Evolutionary conservation across 257 asterid species (phyloP).

Genomic region (Solanum ossicruentum): DNA sequence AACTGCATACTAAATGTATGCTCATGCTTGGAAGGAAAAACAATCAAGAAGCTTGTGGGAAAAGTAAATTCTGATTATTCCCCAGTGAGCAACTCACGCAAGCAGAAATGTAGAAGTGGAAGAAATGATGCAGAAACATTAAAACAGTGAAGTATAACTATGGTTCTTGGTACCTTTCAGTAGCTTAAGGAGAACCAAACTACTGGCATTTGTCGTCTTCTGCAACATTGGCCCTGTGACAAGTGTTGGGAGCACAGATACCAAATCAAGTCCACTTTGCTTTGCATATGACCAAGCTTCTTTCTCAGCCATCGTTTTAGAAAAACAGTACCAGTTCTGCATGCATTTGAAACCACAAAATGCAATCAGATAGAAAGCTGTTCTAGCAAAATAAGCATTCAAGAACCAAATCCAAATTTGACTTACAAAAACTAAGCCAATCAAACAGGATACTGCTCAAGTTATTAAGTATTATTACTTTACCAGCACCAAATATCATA

Average conservation of each 20-base stretch:
- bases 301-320: conserved; percentile 67
- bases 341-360: neutral
- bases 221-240: conserved; percentile 73
- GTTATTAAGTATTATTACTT: neutral
- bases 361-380: neutral
- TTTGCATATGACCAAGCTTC: conserved; percentile 58
- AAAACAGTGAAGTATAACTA: neutral
- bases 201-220: conserved; percentile 45
- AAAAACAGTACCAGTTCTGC: conserved; percentile 74
- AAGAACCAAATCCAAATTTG: neutral
- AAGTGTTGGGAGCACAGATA: conserved; percentile 44
- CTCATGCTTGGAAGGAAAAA: neutral
- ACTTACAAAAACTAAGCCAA: neutral
- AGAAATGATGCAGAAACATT: neutral
- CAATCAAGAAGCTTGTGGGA: neutral
- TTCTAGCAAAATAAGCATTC: neutral
- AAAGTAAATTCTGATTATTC: neutral
- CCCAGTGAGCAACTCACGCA: neutral
- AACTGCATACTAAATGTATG: neutral
- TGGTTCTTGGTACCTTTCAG: conserved; percentile 36
- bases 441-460: neutral
- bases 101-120: neutral
- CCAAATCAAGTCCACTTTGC: conserved; percentile 36
- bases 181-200: conserved; percentile 37
- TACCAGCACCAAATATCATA: neutral